A percentile compares a stretch with the other conserved stretches of the same genome.
phyloP scores from a whole-genome alignment of 208 protist genomes.

The Trypanosomatidae sp. region DNA sequence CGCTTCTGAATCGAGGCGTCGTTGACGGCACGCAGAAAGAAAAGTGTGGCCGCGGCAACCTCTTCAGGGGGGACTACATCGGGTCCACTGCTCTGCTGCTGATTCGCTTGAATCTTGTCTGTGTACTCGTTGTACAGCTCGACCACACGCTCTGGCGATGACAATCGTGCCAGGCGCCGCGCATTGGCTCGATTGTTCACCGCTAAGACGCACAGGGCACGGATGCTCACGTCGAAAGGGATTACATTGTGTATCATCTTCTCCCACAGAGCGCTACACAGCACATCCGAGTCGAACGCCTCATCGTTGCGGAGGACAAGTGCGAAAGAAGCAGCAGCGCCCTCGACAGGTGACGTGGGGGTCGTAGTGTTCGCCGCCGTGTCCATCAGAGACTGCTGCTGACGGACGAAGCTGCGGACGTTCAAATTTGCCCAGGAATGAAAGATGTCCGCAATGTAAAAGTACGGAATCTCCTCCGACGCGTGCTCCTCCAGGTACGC shows the following conservation, averaged over 20 bases:
- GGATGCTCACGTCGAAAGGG: constrained; percentile 79
- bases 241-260: constrained; percentile 73
- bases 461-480: constrained; percentile 84
- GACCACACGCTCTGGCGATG: constrained; percentile 37
- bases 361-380: not conserved
- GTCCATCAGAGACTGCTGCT: not conserved
- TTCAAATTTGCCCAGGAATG: constrained; percentile 78
- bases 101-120: constrained; percentile 17
- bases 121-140: constrained; percentile 50
- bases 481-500: constrained; percentile 83
- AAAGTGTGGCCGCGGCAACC: constrained; percentile 63
- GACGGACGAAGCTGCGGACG: constrained; percentile 27
- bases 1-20: constrained; percentile 33
- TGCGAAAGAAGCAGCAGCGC: not conserved
- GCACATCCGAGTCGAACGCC: constrained; percentile 50
- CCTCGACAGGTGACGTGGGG: not conserved
- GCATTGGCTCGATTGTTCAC: constrained; percentile 51
- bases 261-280: constrained; percentile 63
- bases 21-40: constrained; percentile 63
- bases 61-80: constrained; percentile 34
- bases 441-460: constrained; percentile 89
- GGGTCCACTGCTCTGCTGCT: not conserved
- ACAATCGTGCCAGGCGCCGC: constrained; percentile 29
- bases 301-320: constrained; percentile 26
- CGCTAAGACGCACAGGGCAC: constrained; percentile 69